Base-by-base conservation (phyloP, 2,329 filamentous ascomycete genomes). In the Epichloe elymi region DNA sequence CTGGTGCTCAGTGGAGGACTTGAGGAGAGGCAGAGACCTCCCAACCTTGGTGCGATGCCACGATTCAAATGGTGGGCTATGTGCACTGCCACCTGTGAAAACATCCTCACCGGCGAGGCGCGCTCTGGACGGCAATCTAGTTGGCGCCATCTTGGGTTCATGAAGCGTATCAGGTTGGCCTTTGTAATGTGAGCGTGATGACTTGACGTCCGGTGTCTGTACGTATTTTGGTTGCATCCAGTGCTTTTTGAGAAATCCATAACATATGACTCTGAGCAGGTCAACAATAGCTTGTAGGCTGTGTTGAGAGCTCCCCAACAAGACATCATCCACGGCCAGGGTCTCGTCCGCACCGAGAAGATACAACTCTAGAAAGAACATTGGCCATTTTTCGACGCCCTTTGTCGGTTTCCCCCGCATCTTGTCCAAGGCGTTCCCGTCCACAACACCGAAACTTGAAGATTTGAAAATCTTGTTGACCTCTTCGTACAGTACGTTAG, bases 311-410 rank as follows among this genome's bases (percentile, higher is more conserved):
- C 75, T 70, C 49, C 75, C 68, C 2, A 78, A 61, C 12, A 74
- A 61, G 12, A 74, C 20, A 2, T 63, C 56, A 19, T 67, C 62
- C 5, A 62, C 51, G 17, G 67, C 63, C n/a, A 71, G 65, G 2
- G 65, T 30, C n/a, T 67, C 64, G 2, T 59, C 54, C 11, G 52
- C 51, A 44, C 45, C 50, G 20, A 50, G 51, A 39, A 75, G 59
- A 2, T 73, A 68, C 37, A 95, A 77, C 30, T 79, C 79, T n/a
- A 97, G 68, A 58, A 83, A 85, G 60, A 95, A 97, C 82, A 91
- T 91, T 0, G 91, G 89, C 82, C 88, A 93, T 48, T 80, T 78
- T 60, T 96, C 88, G 10, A 90, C 70, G 0, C 81, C 75, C 61
- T 87, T 91, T 42, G 72, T 74, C 12, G 67, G 66, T 59, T 73